These are phyloP conservation scores for Neurospora sp. DNA, from an alignment of 2,329 filamentous ascomycete species.

Conservation along the genomic window DNA sequence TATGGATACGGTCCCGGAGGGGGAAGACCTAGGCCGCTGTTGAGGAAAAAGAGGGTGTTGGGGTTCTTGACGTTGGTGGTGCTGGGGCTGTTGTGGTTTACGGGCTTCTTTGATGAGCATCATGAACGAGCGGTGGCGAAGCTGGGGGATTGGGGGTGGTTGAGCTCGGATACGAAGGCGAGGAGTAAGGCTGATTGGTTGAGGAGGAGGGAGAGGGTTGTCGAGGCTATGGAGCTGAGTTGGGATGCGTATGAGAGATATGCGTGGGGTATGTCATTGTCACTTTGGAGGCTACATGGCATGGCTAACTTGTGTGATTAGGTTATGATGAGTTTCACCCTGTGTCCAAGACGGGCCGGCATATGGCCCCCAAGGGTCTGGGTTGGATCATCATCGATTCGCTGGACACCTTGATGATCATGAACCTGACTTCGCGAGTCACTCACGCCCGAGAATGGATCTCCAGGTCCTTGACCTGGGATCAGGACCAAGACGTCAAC, in stretches of 20 bases:
- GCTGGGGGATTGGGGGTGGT: constrained; percentile 44
- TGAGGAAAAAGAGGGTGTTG: constrained; percentile 53
- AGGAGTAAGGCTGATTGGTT: constrained; percentile 57
- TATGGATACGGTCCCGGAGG: constrained; percentile 56
- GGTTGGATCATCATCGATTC: constrained; percentile 98
- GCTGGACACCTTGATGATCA: constrained; percentile 92
- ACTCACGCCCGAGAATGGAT: constrained; percentile 85
- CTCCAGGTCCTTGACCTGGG: constrained; percentile 66
- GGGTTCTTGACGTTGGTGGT: constrained; percentile 41
- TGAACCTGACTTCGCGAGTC: constrained; percentile 87
- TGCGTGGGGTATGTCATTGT: constrained; percentile 66
- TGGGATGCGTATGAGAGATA: constrained; percentile 90
- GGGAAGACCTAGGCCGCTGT: constrained; percentile 47
- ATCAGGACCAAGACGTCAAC: constrained; percentile 91
- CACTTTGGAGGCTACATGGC: too few relatives aligned
- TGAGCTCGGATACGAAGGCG: constrained; percentile 36
- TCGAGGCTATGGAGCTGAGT: constrained; percentile 80
- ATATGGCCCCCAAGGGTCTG: constrained; percentile 82
- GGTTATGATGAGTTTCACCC: constrained; percentile 83
- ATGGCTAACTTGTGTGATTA: constrained; percentile 27
- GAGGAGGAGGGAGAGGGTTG: constrained; percentile 67
- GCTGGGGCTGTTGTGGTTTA: constrained; percentile 57
- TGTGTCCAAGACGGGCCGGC: constrained; percentile 62
- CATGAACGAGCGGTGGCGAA: constrained; percentile 26
- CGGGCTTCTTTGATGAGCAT: constrained; percentile 45